Evolutionary conservation across 1,284 basidiomycete genomes (phyloP), one percentile per base, ranked within the genome.

Genomic region (Cutaneotrichosporon sp.): DNA sequence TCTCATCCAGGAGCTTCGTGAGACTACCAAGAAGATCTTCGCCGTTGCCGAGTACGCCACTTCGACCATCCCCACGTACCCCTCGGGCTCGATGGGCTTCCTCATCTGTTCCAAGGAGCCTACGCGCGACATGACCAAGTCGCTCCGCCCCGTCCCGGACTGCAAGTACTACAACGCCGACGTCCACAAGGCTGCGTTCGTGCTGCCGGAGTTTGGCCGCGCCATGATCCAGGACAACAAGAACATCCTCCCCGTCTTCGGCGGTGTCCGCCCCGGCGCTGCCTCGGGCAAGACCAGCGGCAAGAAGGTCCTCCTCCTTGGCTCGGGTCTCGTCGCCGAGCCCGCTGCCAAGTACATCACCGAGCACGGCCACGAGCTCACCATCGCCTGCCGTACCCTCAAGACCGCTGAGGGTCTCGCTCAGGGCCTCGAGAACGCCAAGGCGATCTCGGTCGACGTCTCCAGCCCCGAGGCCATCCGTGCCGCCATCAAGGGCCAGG

Each of bases 11-110:
- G 81, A 87, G 60, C 82, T 97, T 53, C 81, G 83, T 61, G 76
- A 80, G 61, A 87, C 84, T 69, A 88, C 88, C 46, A 80, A 82
- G 61, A 78, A 79, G 54, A 79, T 97, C 60, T 99, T 97, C 81
- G 81, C 87, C 46, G 83, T 85, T 27, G 82, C 85, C 44, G 87
- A 93, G 71, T 99, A 97, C 74, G 94, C 91, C 14, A 97, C 83
- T 77, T 96, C 92, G 60, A 96, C 92, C 46, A 96, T 98, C 67
- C 96, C 96, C 3, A 97, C 94, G 17, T 94, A 98, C 77, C 96
- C 96, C 20, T 87, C 88, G 29, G 94, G 96, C 38, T 92, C 96
- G 73, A 98, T 98, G 67, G 94, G 96, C 25, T 96, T 96, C 78
- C 82, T 96, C 62, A 80, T 98, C 54, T 91, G 87, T 76, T 86